phyloP scores from a whole-genome alignment of 2,329 filamentous ascomycete species.

The Aurifilum marmelostoma region DNA sequence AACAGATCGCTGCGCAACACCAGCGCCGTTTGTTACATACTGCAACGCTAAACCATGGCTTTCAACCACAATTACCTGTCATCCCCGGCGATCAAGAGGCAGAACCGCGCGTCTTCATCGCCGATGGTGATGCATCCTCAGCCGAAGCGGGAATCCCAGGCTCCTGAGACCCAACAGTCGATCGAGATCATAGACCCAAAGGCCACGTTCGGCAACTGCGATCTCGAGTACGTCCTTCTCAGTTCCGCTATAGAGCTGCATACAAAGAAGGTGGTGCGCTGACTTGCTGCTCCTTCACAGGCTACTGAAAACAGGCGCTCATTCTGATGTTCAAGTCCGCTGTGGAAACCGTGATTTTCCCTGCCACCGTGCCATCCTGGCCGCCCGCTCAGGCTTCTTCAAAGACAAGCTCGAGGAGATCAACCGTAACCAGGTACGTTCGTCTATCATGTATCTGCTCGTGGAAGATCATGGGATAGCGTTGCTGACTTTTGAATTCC shows the following conservation, averaged over 20 bases:
- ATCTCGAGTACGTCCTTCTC: not conserved
- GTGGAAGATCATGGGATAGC: too few species aligned
- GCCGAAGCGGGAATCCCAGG: not conserved
- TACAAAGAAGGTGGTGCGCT: not conserved
- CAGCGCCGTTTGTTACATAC: not conserved
- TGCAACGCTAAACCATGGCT: not conserved
- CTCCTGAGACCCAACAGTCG: not conserved
- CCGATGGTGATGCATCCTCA: not conserved
- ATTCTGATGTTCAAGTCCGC: constrained; percentile 6
- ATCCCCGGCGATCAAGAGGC: not conserved
- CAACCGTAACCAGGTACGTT: not conserved
- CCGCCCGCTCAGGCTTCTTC: constrained; percentile 8
- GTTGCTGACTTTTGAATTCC: not conserved
- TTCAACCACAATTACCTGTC: not conserved
- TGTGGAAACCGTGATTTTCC: not conserved
- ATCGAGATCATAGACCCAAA: not conserved
- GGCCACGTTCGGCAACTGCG: constrained; percentile 8
- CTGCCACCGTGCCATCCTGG: constrained; percentile 15
- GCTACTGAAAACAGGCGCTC: constrained; percentile 8
- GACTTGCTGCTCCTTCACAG: not conserved
- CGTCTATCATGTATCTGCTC: too few species aligned
- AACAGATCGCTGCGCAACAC: not conserved
- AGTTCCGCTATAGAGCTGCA: not conserved
- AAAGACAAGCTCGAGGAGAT: not conserved
- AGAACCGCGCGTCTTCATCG: not conserved